Percentiles rank a stretch among this genome's conserved stretches.
Conservation (phyloP, 1,139 yeast species). For the Wickerhamomyces sp. region DNA sequence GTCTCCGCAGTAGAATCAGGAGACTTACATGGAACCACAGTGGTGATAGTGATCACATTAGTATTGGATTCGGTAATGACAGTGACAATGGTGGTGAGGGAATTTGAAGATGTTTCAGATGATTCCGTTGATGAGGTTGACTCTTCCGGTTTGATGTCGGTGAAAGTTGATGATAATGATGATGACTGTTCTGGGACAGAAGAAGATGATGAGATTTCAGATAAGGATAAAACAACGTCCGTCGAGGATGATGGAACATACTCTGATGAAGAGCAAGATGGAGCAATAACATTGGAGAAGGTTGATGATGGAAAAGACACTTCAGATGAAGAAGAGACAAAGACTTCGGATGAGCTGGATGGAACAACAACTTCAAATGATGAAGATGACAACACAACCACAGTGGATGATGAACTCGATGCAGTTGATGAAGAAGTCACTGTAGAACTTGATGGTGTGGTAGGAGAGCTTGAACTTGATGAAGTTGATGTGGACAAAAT, state of each 20-base stretch:
- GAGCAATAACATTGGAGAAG: background rate
- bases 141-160: background rate
- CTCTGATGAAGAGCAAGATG: background rate
- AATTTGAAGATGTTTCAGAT: background rate
- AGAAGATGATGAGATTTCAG: background rate
- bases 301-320: too few relatives aligned
- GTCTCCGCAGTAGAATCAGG: background rate
- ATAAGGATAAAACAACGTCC: background rate
- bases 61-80: background rate
- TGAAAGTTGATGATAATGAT: background rate
- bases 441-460: background rate
- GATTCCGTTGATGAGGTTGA: background rate
- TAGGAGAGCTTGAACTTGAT: background rate
- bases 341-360: background rate
- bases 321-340: background rate
- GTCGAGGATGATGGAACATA: background rate
- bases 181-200: background rate
- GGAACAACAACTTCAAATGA: background rate
- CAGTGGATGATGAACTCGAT: background rate
- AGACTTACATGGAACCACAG: constrained; percentile 1
- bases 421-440: background rate
- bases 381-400: background rate
- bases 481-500: background rate
- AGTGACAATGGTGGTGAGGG: background rate
- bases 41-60: background rate